Evolutionary conservation across 305 asterid genomes (phyloP).

Genomic region (Fraxinus xanthoxyloides): DNA sequence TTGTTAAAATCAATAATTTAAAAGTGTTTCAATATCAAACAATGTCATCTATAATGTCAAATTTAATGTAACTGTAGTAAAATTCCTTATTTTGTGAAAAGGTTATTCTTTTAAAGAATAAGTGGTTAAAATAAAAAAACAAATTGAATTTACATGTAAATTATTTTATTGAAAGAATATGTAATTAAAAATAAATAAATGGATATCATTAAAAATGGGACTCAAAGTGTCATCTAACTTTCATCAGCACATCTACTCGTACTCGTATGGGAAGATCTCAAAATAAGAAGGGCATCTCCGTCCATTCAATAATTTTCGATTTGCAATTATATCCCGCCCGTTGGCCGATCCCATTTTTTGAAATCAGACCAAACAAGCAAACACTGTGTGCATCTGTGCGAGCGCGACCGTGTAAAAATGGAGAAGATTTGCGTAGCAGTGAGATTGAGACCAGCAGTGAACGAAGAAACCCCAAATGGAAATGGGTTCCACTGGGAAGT

Average conservation of each 20-base stretch:
- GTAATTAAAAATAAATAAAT: too few relatives aligned
- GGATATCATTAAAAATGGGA: too few relatives aligned
- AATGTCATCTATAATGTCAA: too few relatives aligned
- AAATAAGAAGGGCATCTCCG: conserved; percentile 22
- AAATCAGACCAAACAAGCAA: conserved; percentile 15
- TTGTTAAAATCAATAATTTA: too few relatives aligned
- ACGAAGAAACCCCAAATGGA: conserved; percentile 36
- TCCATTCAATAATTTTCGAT: conserved; percentile 19
- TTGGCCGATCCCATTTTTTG: conserved; percentile 11
- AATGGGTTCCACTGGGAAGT: conserved; percentile 75
- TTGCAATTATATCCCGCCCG: conserved; percentile 24
- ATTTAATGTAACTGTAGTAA: too few relatives aligned
- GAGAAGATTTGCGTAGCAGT: conserved; percentile 94
- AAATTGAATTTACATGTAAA: too few relatives aligned
- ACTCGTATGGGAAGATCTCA: neutral
- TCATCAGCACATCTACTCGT: neutral
- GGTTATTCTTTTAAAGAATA: too few relatives aligned
- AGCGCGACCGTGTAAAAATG: conserved; percentile 38
- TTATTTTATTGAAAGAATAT: too few relatives aligned
- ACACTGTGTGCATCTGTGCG: neutral
- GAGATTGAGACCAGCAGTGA: conserved; percentile 72
- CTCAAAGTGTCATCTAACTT: too few relatives aligned
- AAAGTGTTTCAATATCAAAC: too few relatives aligned
- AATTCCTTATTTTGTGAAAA: too few relatives aligned
- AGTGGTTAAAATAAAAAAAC: too few relatives aligned